A percentile compares a stretch with the other conserved stretches of the same genome.
phyloP scores from a whole-genome alignment of 352 stramenopile genomes.

The Globisporangium radiosum region DNA sequence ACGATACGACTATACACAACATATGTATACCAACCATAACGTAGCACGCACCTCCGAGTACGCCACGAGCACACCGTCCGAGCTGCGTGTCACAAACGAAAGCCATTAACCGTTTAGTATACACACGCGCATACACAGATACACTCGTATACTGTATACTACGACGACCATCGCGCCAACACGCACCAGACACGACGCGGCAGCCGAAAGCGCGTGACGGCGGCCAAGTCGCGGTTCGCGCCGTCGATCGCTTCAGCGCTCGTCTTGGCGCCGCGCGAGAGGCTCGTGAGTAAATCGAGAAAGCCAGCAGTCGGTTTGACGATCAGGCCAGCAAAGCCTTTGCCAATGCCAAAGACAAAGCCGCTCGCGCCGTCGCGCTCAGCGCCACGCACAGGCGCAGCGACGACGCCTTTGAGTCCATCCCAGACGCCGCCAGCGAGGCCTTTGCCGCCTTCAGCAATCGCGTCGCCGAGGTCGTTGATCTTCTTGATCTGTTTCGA shows the following conservation, averaged over 20 bases:
- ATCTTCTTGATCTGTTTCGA: conserved; percentile 70
- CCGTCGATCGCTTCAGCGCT: conserved; percentile 76
- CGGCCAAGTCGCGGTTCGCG: conserved; percentile 35
- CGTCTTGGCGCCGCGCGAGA: conserved; percentile 76
- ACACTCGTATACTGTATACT: not conserved
- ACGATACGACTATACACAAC: not conserved
- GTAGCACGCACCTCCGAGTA: conserved; percentile 47
- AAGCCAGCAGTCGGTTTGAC: conserved; percentile 81
- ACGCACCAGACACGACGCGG: conserved; percentile 72
- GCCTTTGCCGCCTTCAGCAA: conserved; percentile 76
- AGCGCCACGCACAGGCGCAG: conserved; percentile 66
- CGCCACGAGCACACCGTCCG: conserved; percentile 72
- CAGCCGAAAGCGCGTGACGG: conserved; percentile 57
- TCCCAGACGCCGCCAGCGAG: conserved; percentile 78
- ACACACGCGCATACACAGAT: not conserved
- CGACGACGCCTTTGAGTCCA: conserved; percentile 74
- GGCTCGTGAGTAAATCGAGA: conserved; percentile 73
- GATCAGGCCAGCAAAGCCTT: conserved; percentile 75
- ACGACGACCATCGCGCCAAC: not conserved
- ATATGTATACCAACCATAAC: not conserved
- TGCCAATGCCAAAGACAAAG: conserved; percentile 81
- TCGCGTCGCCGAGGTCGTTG: conserved; percentile 70
- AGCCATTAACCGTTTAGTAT: too few relatives aligned
- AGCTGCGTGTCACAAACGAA: conserved; percentile 23
- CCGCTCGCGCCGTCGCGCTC: conserved; percentile 70